These are phyloP conservation scores for Fusarium sp. DNA, from an alignment of 2,329 filamentous ascomycete species.

Conservation along the genomic window DNA sequence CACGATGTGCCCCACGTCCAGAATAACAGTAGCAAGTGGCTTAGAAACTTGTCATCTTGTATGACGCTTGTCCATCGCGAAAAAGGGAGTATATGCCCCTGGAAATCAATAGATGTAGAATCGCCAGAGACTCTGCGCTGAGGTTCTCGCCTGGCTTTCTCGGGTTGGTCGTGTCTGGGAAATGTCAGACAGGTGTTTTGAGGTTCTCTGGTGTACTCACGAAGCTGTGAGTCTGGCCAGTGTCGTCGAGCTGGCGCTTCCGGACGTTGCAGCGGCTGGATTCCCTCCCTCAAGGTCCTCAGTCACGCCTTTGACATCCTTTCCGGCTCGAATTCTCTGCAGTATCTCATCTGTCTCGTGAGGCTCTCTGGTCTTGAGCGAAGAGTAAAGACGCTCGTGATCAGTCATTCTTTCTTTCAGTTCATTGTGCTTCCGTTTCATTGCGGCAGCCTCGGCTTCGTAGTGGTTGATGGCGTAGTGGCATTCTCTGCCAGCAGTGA, in stretches of 20 bases:
- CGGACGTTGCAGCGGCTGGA: neutral
- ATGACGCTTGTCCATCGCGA: slow-evolving; percentile 22
- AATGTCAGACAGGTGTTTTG: neutral
- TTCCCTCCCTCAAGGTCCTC: neutral
- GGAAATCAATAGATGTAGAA: neutral
- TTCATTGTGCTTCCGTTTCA: slow-evolving; percentile 21
- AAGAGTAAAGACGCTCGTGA: slow-evolving; percentile 17
- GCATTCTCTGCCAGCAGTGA: slow-evolving; percentile 9
- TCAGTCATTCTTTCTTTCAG: neutral
- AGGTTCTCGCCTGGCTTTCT: neutral
- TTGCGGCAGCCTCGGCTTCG: slow-evolving; percentile 8
- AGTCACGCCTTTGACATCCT: slow-evolving; percentile 4
- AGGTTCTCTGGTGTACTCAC: neutral
- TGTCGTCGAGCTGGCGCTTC: slow-evolving; percentile 3
- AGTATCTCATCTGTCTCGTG: slow-evolving; percentile 25
- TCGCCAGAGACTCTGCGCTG: neutral
- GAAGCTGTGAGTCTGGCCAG: slow-evolving; percentile 4
- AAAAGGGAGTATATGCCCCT: slow-evolving; percentile 11
- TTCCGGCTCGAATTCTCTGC: slow-evolving; percentile 18
- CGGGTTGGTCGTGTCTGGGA: neutral
- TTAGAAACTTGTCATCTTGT: slow-evolving; percentile 18
- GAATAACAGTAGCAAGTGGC: slow-evolving; percentile 15
- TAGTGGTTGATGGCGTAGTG: slow-evolving; percentile 6
- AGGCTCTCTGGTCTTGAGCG: neutral
- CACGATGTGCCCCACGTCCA: slow-evolving; percentile 27